Evolutionary conservation across 1,139 yeast species (phyloP).

Genomic region (Saccharomyces hybrid): DNA sequence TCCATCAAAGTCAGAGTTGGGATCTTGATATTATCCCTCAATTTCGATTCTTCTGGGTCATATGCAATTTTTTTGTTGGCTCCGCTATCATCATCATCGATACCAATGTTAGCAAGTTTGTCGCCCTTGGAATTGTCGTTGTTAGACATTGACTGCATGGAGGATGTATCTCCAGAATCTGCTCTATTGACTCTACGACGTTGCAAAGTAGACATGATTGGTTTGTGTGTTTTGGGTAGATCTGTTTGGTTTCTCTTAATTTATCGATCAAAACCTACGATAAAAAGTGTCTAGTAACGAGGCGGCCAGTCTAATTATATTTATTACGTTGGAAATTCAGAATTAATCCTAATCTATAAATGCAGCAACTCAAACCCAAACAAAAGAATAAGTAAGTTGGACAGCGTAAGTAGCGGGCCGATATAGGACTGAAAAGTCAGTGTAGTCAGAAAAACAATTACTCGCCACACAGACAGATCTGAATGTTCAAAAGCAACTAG

Average conservation of each 20-base stretch:
- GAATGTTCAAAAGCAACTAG: background rate
- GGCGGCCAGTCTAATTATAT: background rate
- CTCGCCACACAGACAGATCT: background rate
- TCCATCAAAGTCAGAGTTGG: conserved; percentile 92
- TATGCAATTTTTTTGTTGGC: conserved; percentile 53
- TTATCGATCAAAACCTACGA: background rate
- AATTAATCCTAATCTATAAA: background rate
- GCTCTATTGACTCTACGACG: conserved; percentile 40
- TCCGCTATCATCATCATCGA: conserved; percentile 16
- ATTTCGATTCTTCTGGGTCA: conserved; percentile 56
- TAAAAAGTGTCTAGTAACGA: background rate
- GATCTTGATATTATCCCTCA: conserved; percentile 35
- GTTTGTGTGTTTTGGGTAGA: background rate
- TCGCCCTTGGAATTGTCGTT: background rate
- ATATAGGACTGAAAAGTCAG: background rate
- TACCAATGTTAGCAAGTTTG: conserved; percentile 14
- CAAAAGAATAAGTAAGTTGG: background rate
- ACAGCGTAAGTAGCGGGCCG: background rate
- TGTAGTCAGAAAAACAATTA: background rate
- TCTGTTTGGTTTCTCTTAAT: background rate
- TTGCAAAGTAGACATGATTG: conserved; percentile 37
- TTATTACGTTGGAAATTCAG: background rate
- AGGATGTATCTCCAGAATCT: conserved; percentile 14
- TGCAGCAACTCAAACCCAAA: background rate
- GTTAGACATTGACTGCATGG: background rate